Percentiles rank a stretch among this genome's conserved stretches.
Conservation (phyloP, 129 eudicot genomes). For the Smallanthus sonchifolius region DNA sequence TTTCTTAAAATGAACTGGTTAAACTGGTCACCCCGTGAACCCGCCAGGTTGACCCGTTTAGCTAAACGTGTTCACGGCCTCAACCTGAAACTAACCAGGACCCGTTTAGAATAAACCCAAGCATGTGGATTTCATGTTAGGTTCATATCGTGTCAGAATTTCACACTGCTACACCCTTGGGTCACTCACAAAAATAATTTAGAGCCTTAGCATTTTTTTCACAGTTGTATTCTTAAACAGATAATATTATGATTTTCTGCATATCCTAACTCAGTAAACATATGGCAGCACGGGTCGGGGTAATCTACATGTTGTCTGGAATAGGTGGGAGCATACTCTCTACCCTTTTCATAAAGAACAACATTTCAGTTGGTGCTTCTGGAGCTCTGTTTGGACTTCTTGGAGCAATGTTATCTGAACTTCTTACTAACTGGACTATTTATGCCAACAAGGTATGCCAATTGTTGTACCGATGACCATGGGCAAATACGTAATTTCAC, state of each 20-base stretch:
- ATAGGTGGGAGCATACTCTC: conserved; percentile 92
- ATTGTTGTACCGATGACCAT: background rate
- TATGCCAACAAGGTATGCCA: conserved; percentile 77
- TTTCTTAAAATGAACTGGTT: too few species aligned
- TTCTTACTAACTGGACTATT: conserved; percentile 87
- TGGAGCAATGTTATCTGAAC: conserved; percentile 96
- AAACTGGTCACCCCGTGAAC: background rate
- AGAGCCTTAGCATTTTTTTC: background rate
- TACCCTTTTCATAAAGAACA: conserved; percentile 62
- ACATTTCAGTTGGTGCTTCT: conserved; percentile 94
- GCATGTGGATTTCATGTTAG: background rate
- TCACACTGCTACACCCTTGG: background rate
- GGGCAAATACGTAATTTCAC: background rate
- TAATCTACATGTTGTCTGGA: conserved; percentile 74
- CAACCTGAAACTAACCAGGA: background rate
- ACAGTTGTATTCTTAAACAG: background rate
- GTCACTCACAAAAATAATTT: background rate
- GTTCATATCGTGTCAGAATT: background rate
- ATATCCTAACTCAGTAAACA: conserved; percentile 4
- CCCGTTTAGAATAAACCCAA: background rate
- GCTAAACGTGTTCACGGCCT: background rate
- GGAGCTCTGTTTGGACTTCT: conserved; percentile 98
- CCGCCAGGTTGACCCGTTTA: background rate
- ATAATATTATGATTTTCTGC: background rate
- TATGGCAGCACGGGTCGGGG: conserved; percentile 77